phyloP scores from a whole-genome alignment of 2,329 filamentous ascomycete genomes.

The Hymenotorrendiella dingleyae region DNA sequence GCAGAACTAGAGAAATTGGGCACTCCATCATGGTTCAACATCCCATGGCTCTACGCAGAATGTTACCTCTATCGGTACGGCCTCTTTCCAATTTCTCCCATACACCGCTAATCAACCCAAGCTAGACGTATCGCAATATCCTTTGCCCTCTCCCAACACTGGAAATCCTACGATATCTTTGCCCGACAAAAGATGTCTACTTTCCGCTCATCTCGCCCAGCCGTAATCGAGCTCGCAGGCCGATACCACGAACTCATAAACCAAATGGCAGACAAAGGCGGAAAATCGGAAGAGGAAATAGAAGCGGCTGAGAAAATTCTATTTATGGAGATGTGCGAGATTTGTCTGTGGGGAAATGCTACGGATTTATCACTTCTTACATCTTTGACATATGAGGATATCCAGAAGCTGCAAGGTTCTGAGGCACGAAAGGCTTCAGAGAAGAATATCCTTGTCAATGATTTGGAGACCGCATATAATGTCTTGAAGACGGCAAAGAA shows the following conservation, averaged over 20 bases:
- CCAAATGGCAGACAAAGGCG: slow-evolving; percentile 52
- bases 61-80: slow-evolving; percentile 81
- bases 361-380: slow-evolving; percentile 90
- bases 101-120: slow-evolving; percentile 22
- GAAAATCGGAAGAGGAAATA: slow-evolving; percentile 17
- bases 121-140: slow-evolving; percentile 70
- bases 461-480: slow-evolving; percentile 68
- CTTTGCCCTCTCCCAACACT: slow-evolving; percentile 72
- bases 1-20: slow-evolving; percentile 71
- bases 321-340: slow-evolving; percentile 91
- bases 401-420: slow-evolving; percentile 90
- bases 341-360: slow-evolving; percentile 95
- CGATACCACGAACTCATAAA: slow-evolving; percentile 69
- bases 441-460: slow-evolving; percentile 87
- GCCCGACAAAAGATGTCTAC: slow-evolving; percentile 84
- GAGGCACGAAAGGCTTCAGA: slow-evolving; percentile 80
- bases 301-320: slow-evolving; percentile 68
- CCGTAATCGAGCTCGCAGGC: slow-evolving; percentile 74
- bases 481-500: slow-evolving; percentile 59
- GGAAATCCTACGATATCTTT: slow-evolving; percentile 89
- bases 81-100: not conserved
- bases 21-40: slow-evolving; percentile 72
- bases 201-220: slow-evolving; percentile 85
- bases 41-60: slow-evolving; percentile 85
- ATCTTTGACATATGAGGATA: slow-evolving; percentile 87